phyloP scores from a whole-genome alignment of 371 early-diverging fungal species.

The Mucor irregularis region DNA sequence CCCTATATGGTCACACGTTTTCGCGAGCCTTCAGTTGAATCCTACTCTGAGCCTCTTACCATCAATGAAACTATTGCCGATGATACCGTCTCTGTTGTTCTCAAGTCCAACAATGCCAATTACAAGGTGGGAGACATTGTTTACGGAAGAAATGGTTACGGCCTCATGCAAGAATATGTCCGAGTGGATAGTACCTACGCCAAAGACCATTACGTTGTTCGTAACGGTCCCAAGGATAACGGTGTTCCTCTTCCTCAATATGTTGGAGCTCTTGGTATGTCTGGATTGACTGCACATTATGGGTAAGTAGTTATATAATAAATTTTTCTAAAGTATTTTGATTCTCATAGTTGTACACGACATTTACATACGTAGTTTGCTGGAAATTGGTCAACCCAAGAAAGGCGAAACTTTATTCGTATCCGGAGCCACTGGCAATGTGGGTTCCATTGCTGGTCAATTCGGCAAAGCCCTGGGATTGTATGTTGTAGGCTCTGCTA shows the following conservation, averaged over 20 bases:
- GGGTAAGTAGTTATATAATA: no score
- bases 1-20: constrained; percentile 67
- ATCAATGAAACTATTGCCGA: constrained; percentile 60
- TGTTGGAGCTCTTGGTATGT: constrained; percentile 57
- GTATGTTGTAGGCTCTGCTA: constrained; percentile 75
- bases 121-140: constrained; percentile 66
- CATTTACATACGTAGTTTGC: no score
- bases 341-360: no score
- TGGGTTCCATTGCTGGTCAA: constrained; percentile 61
- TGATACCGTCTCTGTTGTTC: constrained; percentile 60
- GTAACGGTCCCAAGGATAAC: constrained; percentile 39
- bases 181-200: constrained; percentile 31
- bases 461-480: constrained; percentile 68
- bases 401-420: constrained; percentile 42
- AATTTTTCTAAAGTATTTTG: no score
- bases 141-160: constrained; percentile 44
- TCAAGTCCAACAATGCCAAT: constrained; percentile 53
- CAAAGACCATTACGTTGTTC: constrained; percentile 19
- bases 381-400: constrained; percentile 1
- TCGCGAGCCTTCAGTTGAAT: constrained; percentile 46
- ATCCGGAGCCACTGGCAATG: constrained; percentile 58
- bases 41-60: constrained; percentile 54
- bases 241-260: constrained; percentile 51
- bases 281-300: constrained; percentile 50
- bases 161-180: constrained; percentile 55